phyloP scores from a whole-genome alignment of 306 rosid species.

The Prunus davidiana region DNA sequence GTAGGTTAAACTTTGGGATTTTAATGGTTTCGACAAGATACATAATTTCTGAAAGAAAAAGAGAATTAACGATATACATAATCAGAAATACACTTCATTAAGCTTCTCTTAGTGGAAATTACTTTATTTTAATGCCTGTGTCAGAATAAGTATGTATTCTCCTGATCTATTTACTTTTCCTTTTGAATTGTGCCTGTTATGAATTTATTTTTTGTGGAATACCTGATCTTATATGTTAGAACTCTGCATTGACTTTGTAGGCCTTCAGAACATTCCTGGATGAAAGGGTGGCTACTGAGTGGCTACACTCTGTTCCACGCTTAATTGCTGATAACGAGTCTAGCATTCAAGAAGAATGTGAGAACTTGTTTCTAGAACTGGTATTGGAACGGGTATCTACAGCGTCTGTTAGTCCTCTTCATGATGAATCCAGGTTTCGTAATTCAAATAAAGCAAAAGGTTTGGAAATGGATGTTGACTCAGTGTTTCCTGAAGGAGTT shows the following conservation, averaged over 20 bases:
- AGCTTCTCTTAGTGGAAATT: not conserved
- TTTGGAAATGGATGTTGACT: constrained; percentile 44
- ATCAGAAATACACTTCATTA: not conserved
- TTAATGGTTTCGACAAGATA: not conserved
- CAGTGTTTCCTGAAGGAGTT: constrained; percentile 46
- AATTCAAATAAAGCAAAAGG: constrained; percentile 28
- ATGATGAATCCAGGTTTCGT: constrained; percentile 8
- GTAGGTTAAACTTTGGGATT: not conserved
- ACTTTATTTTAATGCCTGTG: not conserved
- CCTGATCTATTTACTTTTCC: not conserved
- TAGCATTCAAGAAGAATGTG: constrained; percentile 96
- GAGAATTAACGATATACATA: not conserved
- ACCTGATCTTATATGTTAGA: constrained; percentile 11
- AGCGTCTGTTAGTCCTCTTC: constrained; percentile 35
- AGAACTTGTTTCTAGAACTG: constrained; percentile 74
- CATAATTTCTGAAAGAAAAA: not conserved
- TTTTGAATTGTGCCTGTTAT: not conserved
- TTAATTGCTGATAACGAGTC: constrained; percentile 76
- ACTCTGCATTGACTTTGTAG: constrained; percentile 31
- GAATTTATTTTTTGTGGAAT: not conserved
- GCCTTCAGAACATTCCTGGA: constrained; percentile 73
- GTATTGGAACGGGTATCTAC: constrained; percentile 69
- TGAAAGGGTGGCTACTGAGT: constrained; percentile 64
- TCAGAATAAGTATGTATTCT: not conserved
- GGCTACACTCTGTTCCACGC: constrained; percentile 92